phyloP scores from a whole-genome alignment of 2,329 filamentous ascomycete genomes.

The Sphaerostilbella broomeana region DNA sequence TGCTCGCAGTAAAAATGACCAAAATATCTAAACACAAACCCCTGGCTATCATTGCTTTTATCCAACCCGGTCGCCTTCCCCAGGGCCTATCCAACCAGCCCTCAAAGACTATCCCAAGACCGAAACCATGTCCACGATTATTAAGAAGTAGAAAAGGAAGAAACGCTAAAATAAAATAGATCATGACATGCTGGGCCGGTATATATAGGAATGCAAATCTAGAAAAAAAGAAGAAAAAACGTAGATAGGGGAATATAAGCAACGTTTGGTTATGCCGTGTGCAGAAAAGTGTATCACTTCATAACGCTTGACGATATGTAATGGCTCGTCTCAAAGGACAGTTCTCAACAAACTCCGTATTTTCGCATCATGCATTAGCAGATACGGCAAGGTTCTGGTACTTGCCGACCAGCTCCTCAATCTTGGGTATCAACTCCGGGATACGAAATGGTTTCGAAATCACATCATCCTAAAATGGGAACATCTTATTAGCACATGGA shows the following conservation, averaged over 20 bases:
- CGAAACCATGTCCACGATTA: no score
- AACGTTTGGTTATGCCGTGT: neutral
- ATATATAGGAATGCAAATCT: constrained; percentile 6
- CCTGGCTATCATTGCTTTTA: constrained; percentile 3
- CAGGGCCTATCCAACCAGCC: no score
- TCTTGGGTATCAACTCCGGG: constrained; percentile 61
- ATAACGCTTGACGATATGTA: no score
- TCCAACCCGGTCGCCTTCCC: constrained; percentile 1
- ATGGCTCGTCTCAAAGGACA: neutral
- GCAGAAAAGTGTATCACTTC: no score
- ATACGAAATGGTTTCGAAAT: constrained; percentile 78
- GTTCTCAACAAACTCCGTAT: neutral
- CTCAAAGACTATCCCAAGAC: neutral
- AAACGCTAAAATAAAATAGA: neutral
- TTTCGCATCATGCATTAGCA: constrained; percentile 10
- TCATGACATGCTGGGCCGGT: constrained; percentile 3
- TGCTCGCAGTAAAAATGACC: neutral
- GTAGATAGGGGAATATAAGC: neutral
- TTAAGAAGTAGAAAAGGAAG: neutral
- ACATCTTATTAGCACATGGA: constrained; percentile 1
- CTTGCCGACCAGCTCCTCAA: constrained; percentile 48
- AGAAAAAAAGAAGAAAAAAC: neutral
- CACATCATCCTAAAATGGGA: constrained; percentile 53
- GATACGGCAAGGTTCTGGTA: constrained; percentile 29
- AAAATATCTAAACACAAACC: neutral